Evolutionary conservation across 2,329 filamentous ascomycete genomes (phyloP).

Genomic region (Claviceps sp.): DNA sequence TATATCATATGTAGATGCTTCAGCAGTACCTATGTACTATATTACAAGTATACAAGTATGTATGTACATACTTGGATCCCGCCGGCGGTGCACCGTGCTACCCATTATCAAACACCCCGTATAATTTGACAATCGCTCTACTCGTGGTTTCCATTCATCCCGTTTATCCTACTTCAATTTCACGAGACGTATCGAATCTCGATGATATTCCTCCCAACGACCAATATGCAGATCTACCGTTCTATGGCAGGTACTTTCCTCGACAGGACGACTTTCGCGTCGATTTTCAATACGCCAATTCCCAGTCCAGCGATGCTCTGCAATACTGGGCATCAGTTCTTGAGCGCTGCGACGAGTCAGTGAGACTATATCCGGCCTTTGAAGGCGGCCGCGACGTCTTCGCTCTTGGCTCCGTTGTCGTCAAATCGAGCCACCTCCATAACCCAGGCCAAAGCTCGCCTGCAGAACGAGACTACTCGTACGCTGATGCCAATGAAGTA

Average conservation of each 20-base stretch:
- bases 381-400: slow-evolving; percentile 26
- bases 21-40: too few species aligned
- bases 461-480: slow-evolving; percentile 20
- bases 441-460: not conserved
- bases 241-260: not conserved
- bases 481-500: slow-evolving; percentile 27
- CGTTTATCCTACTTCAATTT: not conserved
- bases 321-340: slow-evolving; percentile 21
- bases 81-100: too few species aligned
- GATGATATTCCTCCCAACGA: not conserved
- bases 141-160: too few species aligned
- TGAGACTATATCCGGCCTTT: slow-evolving; percentile 14
- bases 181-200: not conserved
- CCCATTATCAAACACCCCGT: too few species aligned
- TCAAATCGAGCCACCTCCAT: slow-evolving; percentile 25
- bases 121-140: too few species aligned
- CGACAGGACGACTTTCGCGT: not conserved
- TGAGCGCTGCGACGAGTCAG: slow-evolving; percentile 15
- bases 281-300: slow-evolving; percentile 13
- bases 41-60: too few species aligned
- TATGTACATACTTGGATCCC: too few species aligned
- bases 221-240: not conserved
- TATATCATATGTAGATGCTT: too few species aligned
- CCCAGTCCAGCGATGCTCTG: slow-evolving; percentile 12
- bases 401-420: slow-evolving; percentile 25